These are phyloP conservation scores for Ogataea nakhonphanomensis DNA, from an alignment of 805 yeast genomes.

Conservation along the genomic window DNA sequence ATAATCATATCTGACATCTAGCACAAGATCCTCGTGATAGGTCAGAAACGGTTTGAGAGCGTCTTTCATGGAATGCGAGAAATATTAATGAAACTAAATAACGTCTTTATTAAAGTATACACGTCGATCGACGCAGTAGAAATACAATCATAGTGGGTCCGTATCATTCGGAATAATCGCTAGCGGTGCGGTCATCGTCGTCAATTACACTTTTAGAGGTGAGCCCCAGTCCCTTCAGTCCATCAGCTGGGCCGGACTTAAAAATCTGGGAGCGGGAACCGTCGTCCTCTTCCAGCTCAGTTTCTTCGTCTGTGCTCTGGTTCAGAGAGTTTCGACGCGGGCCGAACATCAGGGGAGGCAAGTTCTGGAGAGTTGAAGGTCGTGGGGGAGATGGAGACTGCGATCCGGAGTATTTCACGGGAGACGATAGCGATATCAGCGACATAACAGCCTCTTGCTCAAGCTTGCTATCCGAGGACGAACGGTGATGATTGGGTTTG, in stretches of 20 bases:
- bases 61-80: conserved; percentile 24
- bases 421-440: conserved; percentile 53
- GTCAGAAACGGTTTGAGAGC: conserved; percentile 71
- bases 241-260: conserved; percentile 2
- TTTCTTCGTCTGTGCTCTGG: conserved; percentile 18
- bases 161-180: conserved; percentile 22
- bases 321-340: conserved; percentile 1
- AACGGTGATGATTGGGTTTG: conserved; percentile 12
- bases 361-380: conserved; percentile 6
- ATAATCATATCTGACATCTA: conserved; percentile 87
- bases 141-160: too few relatives aligned
- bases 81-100: conserved; percentile 1
- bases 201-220: conserved; percentile 10
- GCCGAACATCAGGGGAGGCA: conserved; percentile 10
- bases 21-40: conserved; percentile 90
- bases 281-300: conserved; percentile 19
- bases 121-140: conserved; percentile 8
- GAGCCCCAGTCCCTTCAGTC: conserved; percentile 18
- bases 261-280: not conserved
- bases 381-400: conserved; percentile 21
- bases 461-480: conserved; percentile 27
- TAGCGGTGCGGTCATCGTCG: conserved; percentile 27
- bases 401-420: conserved; percentile 35
- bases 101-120: not conserved
- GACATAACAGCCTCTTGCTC: conserved; percentile 58